Evolutionary conservation across 2,329 filamentous ascomycete genomes (phyloP), one percentile per base, ranked within the genome.

Genomic region (Aspergillus floridensis): DNA sequence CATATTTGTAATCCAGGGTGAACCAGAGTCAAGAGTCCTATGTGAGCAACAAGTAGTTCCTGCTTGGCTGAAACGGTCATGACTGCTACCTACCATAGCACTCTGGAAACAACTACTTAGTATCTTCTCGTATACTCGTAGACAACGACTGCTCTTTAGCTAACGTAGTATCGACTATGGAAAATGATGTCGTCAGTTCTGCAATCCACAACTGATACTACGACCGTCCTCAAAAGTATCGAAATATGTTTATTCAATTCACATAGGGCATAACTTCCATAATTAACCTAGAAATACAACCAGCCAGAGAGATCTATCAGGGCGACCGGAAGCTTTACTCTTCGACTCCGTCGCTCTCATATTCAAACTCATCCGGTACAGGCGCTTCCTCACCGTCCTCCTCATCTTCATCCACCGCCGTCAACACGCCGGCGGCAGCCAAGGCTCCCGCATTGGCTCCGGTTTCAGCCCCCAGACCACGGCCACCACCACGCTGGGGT

Each of bases 381-480:
- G 79, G 79, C 6, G 79, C 79, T 61, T 81, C 79, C 60, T 81
- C 78, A 29, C 69, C 77, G 6, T 76, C 79, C 61, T 81, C 79
- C 38, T 80, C 78, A 63, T 81, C 79, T 61, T 98, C 93, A 68
- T 97, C 93, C 4, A 96, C 86, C 5, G 92, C 89, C 4, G 90
- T 96, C 66, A 96, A 79, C 2, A 96, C 91, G 58, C 88, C 90
- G 0, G 90, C 91, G 0, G 89, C 89, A 0, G 89, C 88, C 0
- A 87, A 87, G 19, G 90, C 87, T 54, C 89, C 86, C 21, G 69
- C 63, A 6, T 69, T 68, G 6, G 68, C 64, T 32, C 68, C 58
- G 7, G 56, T 53, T 16, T 65, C 67, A 8, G 64, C 64, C 41
- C 62, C 63, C 66, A 61, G 57, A 38, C 32, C 64, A 5, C 64